Percentiles rank a stretch among this genome's conserved stretches.
phyloP scores from a whole-genome alignment of 371 early-diverging fungal species.

The Rhizopus arrhizus region DNA sequence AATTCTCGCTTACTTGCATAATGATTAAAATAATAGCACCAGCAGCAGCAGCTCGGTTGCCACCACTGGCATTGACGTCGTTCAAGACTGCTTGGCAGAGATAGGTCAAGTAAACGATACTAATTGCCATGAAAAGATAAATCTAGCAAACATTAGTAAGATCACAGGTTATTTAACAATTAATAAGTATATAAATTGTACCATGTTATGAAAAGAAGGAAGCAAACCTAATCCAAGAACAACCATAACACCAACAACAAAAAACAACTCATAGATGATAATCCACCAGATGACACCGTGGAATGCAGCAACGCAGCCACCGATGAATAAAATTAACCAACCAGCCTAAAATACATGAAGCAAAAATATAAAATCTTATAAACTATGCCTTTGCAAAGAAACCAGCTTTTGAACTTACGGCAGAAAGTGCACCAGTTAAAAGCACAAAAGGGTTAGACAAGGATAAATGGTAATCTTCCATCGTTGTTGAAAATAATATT shows the following conservation, averaged over 20 bases:
- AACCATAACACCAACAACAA: conserved; percentile 47
- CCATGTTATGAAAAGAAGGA: conserved; percentile 33
- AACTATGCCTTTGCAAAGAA: neutral
- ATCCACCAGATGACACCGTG: conserved; percentile 58
- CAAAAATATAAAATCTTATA: too few species aligned
- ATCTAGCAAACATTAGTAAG: conserved; percentile 35
- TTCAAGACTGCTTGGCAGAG: conserved; percentile 30
- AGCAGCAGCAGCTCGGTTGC: conserved; percentile 51
- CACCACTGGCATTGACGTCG: conserved; percentile 12
- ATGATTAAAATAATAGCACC: conserved; percentile 67
- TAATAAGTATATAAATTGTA: neutral
- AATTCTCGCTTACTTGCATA: conserved; percentile 47
- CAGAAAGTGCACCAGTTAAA: conserved; percentile 14
- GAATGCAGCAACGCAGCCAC: conserved; percentile 57
- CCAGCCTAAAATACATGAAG: conserved; percentile 45
- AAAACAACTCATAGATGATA: conserved; percentile 62
- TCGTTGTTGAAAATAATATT: conserved; percentile 3
- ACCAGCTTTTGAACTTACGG: conserved; percentile 1
- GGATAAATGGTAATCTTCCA: conserved; percentile 16
- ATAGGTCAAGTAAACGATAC: conserved; percentile 56
- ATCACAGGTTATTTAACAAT: neutral
- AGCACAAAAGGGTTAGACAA: conserved; percentile 21
- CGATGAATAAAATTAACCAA: conserved; percentile 71
- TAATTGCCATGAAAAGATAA: conserved; percentile 57
- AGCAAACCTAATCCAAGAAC: conserved; percentile 32